Evolutionary conservation across 768 basidiomycete genomes (phyloP).

Genomic region (Hericium coralloides): DNA sequence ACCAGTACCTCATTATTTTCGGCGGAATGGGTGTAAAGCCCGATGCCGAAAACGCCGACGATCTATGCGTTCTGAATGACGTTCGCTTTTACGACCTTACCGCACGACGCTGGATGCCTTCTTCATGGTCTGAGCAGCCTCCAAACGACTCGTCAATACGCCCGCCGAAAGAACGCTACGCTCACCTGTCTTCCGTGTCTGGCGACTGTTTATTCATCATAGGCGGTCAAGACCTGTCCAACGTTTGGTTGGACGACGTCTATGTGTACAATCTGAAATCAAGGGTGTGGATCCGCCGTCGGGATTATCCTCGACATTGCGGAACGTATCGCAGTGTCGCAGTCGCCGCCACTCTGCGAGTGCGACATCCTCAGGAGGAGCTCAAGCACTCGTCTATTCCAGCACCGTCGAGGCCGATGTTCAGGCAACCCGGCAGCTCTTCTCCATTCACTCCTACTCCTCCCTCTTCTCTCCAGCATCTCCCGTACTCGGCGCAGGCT

Average conservation of each 20-base stretch:
- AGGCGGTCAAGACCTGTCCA: slow-evolving; percentile 90
- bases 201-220: slow-evolving; percentile 82
- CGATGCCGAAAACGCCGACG: slow-evolving; percentile 61
- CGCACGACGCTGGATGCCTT: slow-evolving; percentile 62
- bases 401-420: slow-evolving; percentile 49
- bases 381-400: slow-evolving; percentile 30
- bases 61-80: slow-evolving; percentile 88
- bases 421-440: slow-evolving; percentile 39
- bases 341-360: slow-evolving; percentile 58
- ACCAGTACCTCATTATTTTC: slow-evolving; percentile 84
- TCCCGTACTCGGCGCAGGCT: slow-evolving; percentile 69
- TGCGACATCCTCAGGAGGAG: slow-evolving; percentile 64
- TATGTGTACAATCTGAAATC: slow-evolving; percentile 76
- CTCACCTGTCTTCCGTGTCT: slow-evolving; percentile 86
- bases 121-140: slow-evolving; percentile 26
- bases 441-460: slow-evolving; percentile 40
- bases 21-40: slow-evolving; percentile 89
- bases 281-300: slow-evolving; percentile 70
- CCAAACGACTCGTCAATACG: slow-evolving; percentile 34
- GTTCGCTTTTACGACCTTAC: slow-evolving; percentile 82
- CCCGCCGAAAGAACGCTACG: slow-evolving; percentile 82
- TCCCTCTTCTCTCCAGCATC: slow-evolving; percentile 52
- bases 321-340: slow-evolving; percentile 95
- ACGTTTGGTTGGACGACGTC: slow-evolving; percentile 90
- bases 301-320: slow-evolving; percentile 85